Evolutionary conservation across 1,284 basidiomycete species (phyloP).

Genomic region (Puccinia triticina): DNA sequence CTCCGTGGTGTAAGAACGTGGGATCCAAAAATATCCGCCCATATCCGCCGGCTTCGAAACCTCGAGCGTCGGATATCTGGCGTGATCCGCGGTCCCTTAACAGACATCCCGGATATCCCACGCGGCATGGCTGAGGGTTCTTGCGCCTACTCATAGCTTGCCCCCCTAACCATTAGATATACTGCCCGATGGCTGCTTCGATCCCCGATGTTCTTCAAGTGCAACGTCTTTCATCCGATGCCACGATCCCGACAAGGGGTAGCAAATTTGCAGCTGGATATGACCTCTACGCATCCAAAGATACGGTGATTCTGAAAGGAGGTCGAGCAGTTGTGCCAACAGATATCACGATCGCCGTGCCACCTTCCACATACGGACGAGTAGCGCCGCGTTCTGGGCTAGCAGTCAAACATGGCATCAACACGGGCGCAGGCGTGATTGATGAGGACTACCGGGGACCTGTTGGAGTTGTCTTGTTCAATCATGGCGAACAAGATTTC

Average conservation of each 20-base stretch:
- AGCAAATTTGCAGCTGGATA: conserved; percentile 86
- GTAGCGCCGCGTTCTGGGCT: conserved; percentile 86
- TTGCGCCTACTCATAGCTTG: neutral
- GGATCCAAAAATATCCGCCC: too few relatives aligned
- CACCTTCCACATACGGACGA: conserved; percentile 88
- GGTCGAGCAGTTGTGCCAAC: conserved; percentile 79
- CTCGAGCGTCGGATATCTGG: too few relatives aligned
- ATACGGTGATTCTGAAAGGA: conserved; percentile 25
- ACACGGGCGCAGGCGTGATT: conserved; percentile 93
- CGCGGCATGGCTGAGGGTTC: too few relatives aligned
- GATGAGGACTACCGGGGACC: conserved; percentile 93
- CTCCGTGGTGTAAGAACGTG: too few relatives aligned
- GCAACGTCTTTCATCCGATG: conserved; percentile 79
- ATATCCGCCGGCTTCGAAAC: too few relatives aligned
- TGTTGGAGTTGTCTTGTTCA: conserved; percentile 93
- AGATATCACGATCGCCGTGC: conserved; percentile 88
- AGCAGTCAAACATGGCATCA: conserved; percentile 96
- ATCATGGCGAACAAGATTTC: conserved; percentile 84
- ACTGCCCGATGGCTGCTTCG: conserved; percentile 18
- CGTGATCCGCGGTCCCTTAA: too few relatives aligned
- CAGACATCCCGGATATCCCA: too few relatives aligned
- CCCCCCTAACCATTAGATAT: neutral
- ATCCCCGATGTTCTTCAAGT: conserved; percentile 61
- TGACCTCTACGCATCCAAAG: conserved; percentile 78
- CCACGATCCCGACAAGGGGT: conserved; percentile 82